Evolutionary conservation across 306 rosid genomes (phyloP), one percentile per base, ranked within the genome.

Genomic region (Amphicarpaea edgeworthii): DNA sequence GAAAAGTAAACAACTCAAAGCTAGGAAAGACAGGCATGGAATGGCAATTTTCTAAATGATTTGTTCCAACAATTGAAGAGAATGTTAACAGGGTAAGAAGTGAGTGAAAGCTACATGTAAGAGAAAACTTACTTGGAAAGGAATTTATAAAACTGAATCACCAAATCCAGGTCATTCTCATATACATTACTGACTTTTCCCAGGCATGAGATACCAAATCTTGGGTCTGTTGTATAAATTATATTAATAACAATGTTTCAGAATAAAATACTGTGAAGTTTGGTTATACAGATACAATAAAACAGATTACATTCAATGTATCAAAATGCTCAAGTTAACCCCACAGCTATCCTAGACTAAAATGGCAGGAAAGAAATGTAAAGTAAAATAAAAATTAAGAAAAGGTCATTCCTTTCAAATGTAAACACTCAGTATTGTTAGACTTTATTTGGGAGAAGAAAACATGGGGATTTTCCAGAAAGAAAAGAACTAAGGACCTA

Each of bases 141-240:
- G 67, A 93, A 90, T 41, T 85, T 90, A 79, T 88, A 93, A 59
- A 86, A 91, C 11, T 26, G 84, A 86, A 90, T 80, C 89, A 91
- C 85, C 85, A 90, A 68, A 76, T 93, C 97, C 42, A 8, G 86
- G 80, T 93, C 98, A 78, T 79, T 87, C 84, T 91, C 96, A 54
- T 87, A 91, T 32, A 20, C 69, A 12, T 43, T 67, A 76, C 83
- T 82, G 88, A 91, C 84, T 84, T 91, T 88, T 68, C 91, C 98
- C 57, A 91, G 83, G 88, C 90, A 86, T 62, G 91, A 85, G 71
- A 91, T 45, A 47, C 96, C 94, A 70, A 90, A 90, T 40, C 91
- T 42, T 62, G 97, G 93, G 66, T 93, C 97, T 93, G 88, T 79
- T 23, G 64, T 12, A 45, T 43, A 45, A 75, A 67, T 63, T 64